These are phyloP conservation scores for Porcisia hertigi DNA, from an alignment of 208 protist genomes.

Conservation along the genomic window DNA sequence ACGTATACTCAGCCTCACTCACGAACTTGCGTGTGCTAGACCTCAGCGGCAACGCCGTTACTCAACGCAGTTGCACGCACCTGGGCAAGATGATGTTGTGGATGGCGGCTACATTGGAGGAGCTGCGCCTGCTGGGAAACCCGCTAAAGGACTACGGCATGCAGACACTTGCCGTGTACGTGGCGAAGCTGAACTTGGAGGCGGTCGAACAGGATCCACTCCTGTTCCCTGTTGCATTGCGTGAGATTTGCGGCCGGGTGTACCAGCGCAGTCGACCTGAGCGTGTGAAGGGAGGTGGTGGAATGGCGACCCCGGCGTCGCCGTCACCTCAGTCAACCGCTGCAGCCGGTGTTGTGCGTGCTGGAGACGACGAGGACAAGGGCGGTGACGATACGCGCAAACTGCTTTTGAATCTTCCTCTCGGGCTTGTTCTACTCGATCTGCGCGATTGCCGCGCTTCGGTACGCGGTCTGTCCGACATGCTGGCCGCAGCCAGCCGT, in stretches of 20 bases:
- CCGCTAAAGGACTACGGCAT: conserved; percentile 76
- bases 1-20: conserved; percentile 10
- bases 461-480: conserved; percentile 61
- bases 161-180: conserved; percentile 72
- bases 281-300: background rate
- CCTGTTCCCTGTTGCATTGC: conserved; percentile 46
- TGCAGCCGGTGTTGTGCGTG: background rate
- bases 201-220: conserved; percentile 33
- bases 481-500: conserved; percentile 62
- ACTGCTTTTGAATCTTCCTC: conserved; percentile 25
- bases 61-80: conserved; percentile 56
- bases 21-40: conserved; percentile 62
- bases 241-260: conserved; percentile 1
- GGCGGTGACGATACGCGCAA: background rate
- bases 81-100: conserved; percentile 71
- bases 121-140: conserved; percentile 63
- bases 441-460: conserved; percentile 58
- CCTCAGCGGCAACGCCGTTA: conserved; percentile 67
- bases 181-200: conserved; percentile 52
- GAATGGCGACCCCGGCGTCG: background rate
- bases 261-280: background rate
- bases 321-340: background rate
- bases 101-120: conserved; percentile 61
- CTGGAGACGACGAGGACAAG: background rate
- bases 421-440: conserved; percentile 63